These are phyloP conservation scores for Rhynchospora tenuis DNA, from an alignment of 176 grass and related monocot genomes.

Conservation along the genomic window DNA sequence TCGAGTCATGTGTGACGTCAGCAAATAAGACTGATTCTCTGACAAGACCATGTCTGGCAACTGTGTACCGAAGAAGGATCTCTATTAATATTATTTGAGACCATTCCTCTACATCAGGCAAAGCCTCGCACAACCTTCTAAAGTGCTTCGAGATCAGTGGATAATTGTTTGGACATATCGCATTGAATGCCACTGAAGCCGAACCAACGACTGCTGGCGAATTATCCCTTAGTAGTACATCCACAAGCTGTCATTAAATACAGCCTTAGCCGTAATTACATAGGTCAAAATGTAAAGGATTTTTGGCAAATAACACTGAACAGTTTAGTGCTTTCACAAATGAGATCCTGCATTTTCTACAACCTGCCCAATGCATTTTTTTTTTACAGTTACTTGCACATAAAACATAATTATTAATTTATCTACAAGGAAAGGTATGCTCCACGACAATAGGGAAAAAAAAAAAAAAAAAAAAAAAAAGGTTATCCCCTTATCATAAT, in stretches of 20 bases:
- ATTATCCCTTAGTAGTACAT: conserved; percentile 60
- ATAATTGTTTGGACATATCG: conserved; percentile 63
- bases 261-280: not conserved
- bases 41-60: conserved; percentile 83
- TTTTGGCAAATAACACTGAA: not conserved
- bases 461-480: too few species aligned
- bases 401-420: not conserved
- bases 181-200: conserved; percentile 70
- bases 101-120: conserved; percentile 96
- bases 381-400: not conserved
- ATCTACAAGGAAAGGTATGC: not conserved
- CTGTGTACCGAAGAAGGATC: conserved; percentile 71
- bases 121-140: conserved; percentile 61
- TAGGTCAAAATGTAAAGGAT: conserved; percentile 12
- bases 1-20: conserved; percentile 19
- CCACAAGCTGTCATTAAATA: conserved; percentile 55
- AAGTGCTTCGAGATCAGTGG: conserved; percentile 65
- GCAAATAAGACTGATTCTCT: conserved; percentile 65
- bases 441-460: too few species aligned
- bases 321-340: not conserved
- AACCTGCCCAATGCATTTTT: not conserved
- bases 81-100: conserved; percentile 73
- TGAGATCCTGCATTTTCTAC: not conserved
- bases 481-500: too few species aligned
- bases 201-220: conserved; percentile 71